Base-by-base conservation (phyloP, 1,284 basidiomycete genomes). In the Waitea zeae region DNA sequence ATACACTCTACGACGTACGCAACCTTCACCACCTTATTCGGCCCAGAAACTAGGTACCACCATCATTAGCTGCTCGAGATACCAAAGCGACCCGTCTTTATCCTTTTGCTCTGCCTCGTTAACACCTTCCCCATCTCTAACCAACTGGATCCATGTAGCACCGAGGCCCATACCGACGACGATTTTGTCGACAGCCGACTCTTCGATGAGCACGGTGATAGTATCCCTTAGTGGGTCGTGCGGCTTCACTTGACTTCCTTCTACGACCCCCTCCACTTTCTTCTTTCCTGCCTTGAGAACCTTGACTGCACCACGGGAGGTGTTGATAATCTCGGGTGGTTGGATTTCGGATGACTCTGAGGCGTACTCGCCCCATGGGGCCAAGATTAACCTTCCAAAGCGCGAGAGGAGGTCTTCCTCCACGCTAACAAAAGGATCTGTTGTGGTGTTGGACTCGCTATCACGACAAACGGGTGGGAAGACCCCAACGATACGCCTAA, bases 101-200 rank as follows among this genome's bases (percentile, higher is more conserved):
- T n/a, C 37, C 47, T 49, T 35, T 53, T 57, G 34, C 52, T 50
- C 44, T 54, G 19, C 37, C 2, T 24, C 33, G 4, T 37, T 46
- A 6, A 36, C 41, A 3, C 42, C 42, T 28, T 43, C 49, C 36
- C 51, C 45, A 34, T 47, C 51, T 36, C 66, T 59, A 15, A 50
- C 64, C 29, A 77, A 51, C 49, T 79, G 72, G 2, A 78, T 62
- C 63, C 68, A 79, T 35, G 66, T 65, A 12, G 63, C 76, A 3
- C 58, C 60, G 22, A 74, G 37, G 2, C 67, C 69, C 53, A 77
- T 65, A 0, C 70, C 70, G 1, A 64, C 47, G 3, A 46, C 41
- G 13, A 78, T 43, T 20, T 53, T 49, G 24, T 64, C 60, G 4
- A 59, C 50, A 1, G 57, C 46, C n/a, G 49, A 48, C 1, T 62